Percentiles rank a stretch among this genome's conserved stretches.
Conservation (phyloP, 2,329 filamentous ascomycete genomes). For the Apiospora aurea region DNA sequence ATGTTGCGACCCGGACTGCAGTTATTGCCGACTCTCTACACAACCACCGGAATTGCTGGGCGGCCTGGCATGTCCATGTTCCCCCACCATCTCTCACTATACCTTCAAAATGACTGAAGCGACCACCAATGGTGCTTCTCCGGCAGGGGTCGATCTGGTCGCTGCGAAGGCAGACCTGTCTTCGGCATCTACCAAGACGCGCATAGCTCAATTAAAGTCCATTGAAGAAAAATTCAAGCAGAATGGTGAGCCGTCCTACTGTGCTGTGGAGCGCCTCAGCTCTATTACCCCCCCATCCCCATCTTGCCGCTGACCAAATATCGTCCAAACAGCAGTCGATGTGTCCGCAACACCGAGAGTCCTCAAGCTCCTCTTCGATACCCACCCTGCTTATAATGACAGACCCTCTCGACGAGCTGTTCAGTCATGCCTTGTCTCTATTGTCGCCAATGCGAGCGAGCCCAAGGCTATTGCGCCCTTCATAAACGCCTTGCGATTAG, state of each 20-base stretch:
- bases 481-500: slow-evolving; percentile 70
- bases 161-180: slow-evolving; percentile 58
- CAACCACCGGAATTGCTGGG: neutral
- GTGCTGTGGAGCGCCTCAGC: slow-evolving; percentile 25
- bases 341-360: slow-evolving; percentile 59
- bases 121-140: slow-evolving; percentile 48
- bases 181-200: slow-evolving; percentile 67
- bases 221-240: slow-evolving; percentile 64
- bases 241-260: slow-evolving; percentile 54
- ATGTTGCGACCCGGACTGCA: neutral
- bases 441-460: slow-evolving; percentile 66
- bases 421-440: slow-evolving; percentile 76
- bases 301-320: slow-evolving; percentile 26
- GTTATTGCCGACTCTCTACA: neutral
- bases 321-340: slow-evolving; percentile 50
- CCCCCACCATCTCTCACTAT: slow-evolving; percentile 37
- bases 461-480: slow-evolving; percentile 68
- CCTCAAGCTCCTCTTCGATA: slow-evolving; percentile 81
- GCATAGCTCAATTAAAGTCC: slow-evolving; percentile 60
- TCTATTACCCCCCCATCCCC: neutral
- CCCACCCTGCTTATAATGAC: slow-evolving; percentile 87
- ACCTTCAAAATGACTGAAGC: slow-evolving; percentile 58
- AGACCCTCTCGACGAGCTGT: slow-evolving; percentile 83
- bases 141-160: slow-evolving; percentile 56
- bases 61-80: slow-evolving; percentile 44